Evolutionary conservation across 208 protist genomes (phyloP).

Genomic region (Trypanosoma platydactyli): DNA sequence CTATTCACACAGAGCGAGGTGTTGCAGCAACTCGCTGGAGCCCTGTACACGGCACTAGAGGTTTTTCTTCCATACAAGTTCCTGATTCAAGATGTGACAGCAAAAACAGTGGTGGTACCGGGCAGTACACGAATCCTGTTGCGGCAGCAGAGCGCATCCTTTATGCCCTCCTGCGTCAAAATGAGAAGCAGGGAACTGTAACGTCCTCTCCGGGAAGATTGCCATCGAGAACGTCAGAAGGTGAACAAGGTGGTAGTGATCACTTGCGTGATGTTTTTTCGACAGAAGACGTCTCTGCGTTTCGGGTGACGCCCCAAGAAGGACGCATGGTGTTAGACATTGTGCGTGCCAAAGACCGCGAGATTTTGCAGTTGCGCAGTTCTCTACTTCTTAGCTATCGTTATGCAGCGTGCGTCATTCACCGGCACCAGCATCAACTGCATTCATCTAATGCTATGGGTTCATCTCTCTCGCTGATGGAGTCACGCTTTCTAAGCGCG

Average conservation of each 20-base stretch:
- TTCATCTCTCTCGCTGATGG: conserved; percentile 10
- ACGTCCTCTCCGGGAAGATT: neutral
- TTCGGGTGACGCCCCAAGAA: conserved; percentile 14
- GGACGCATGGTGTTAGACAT: neutral
- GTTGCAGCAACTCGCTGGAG: neutral
- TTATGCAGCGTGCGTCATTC: conserved; percentile 12
- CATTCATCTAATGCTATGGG: neutral
- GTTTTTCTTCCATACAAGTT: conserved; percentile 4
- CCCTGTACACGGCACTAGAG: neutral
- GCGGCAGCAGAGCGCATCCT: conserved; percentile 19
- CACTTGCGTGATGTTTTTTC: neutral
- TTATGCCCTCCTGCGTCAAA: conserved; percentile 9
- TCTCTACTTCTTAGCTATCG: conserved; percentile 21
- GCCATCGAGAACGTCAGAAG: neutral
- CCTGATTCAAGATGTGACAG: neutral
- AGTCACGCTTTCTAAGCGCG: conserved; percentile 22
- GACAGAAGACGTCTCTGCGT: neutral
- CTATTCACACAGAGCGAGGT: neutral
- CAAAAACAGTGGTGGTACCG: neutral
- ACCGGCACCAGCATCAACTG: neutral
- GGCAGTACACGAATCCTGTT: conserved; percentile 8
- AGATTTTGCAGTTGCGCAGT: conserved; percentile 25
- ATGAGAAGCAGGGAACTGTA: conserved; percentile 10
- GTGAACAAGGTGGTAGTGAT: neutral
- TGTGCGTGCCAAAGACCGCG: conserved; percentile 25